Percentiles rank a stretch among this genome's conserved stretches.
These are phyloP conservation scores for Nicotiana undulata DNA, from an alignment of 257 asterid genomes.

Conservation along the genomic window DNA sequence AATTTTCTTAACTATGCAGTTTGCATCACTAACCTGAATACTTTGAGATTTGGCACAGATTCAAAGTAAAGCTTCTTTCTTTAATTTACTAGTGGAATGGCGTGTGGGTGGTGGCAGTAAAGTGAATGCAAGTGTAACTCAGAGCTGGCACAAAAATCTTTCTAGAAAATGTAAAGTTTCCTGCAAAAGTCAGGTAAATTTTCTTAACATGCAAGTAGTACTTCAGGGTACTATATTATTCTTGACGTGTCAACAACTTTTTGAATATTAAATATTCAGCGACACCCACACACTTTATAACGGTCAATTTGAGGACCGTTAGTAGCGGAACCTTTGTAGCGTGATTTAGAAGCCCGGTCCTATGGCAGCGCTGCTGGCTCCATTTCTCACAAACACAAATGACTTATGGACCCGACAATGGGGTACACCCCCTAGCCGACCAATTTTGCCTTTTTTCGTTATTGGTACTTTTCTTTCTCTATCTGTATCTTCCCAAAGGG, in stretches of 20 bases:
- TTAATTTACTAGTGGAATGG: neutral
- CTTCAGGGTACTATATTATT: neutral
- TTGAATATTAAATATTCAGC: neutral
- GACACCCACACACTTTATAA: neutral
- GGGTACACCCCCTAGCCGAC: too few species aligned
- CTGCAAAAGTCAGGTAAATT: neutral
- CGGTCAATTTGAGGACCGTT: slow-evolving; percentile 3
- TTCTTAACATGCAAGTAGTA: neutral
- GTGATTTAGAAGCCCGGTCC: neutral
- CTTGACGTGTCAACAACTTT: neutral
- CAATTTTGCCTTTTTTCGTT: too few species aligned
- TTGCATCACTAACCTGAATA: too few species aligned
- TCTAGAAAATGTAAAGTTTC: slow-evolving; percentile 1
- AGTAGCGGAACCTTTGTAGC: neutral
- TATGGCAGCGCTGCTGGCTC: neutral
- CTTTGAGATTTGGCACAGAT: neutral
- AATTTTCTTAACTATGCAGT: neutral
- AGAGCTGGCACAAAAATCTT: neutral
- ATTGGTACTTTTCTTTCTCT: too few species aligned
- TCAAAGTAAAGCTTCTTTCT: too few species aligned
- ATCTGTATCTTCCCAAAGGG: too few species aligned
- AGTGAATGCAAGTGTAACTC: neutral
- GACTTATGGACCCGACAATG: too few species aligned
- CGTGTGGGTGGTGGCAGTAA: neutral
- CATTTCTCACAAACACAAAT: neutral